Evolutionary conservation across 2,329 filamentous ascomycete genomes (phyloP), one percentile per base, ranked within the genome.

Genomic region (Westerdykella ornata): DNA sequence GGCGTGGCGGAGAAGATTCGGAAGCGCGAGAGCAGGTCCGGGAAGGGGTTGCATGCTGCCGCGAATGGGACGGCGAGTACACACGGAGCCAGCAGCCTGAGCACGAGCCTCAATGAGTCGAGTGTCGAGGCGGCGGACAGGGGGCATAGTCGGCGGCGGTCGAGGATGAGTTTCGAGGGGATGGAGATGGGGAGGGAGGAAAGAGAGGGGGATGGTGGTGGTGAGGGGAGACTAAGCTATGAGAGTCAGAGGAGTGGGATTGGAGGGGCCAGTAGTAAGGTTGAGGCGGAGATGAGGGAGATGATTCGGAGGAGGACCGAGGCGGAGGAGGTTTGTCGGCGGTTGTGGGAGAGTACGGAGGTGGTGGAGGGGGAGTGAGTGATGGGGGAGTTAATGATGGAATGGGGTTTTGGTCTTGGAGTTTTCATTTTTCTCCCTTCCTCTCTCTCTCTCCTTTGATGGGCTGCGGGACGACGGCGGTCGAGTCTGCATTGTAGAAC

Each of bases 271-370:
- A n/a, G 22, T 7, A 26, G 22, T 9, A 26, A 26, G 22, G 13
- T 33, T 14, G 30, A 33, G 30, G 16, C n/a, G 30, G 30, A 33
- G 30, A n/a, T 14, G 30, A 17, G 14, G 30, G 30, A 33, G 30
- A 26, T 26, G 30, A 46, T 41, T 16, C 46, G 53, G 30, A 49
- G 52, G 37, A 45, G 61, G 35, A 59, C 58, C 41, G 63, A 66
- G 41, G 62, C 59, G 2, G 62, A 65, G 45, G 64, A 68, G 39
- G 57, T 68, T 26, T 68, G 65, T 50, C 57, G 66, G 13, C 48
- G 66, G 28, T 46, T 68, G 46, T 68, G 66, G 66, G 65, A 67
- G 42, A 62, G 63, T 41, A 54, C 54, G 13, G 62, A 67, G 47
- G 50, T 59, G 34, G 59, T 58, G 16, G 61, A 64, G 36, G 58